Evolutionary conservation across 495 filamentous ascomycete genomes (phyloP), one percentile per base, ranked within the genome.

Genomic region (Daldinia childiae): DNA sequence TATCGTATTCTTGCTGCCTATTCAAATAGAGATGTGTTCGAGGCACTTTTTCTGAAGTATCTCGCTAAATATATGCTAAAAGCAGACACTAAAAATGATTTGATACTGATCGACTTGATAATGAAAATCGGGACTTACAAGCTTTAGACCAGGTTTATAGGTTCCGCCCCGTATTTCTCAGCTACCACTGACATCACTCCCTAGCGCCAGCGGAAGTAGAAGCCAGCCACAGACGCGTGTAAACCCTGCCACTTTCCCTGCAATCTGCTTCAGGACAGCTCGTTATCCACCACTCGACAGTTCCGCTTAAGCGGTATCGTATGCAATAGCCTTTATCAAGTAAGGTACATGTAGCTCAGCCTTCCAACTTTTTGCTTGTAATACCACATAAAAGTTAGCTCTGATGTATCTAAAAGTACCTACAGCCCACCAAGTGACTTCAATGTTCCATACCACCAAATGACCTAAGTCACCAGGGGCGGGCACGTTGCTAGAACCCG

Each of bases 21-120:
- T 36, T 36, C 34, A 12, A 36, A 36, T 14, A 48, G 17, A 48
- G 1, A 48, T 48, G 8, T 7, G 2, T 26, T 21, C 19, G 19
- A 48, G 43, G 11, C 12, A 36, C 34, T 12, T 36, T 36, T 36
- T 12, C 12, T 0, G 5, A 36, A 36, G 34, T 14, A 12, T 36
- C 34, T 24, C 50, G 7, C 24, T 29, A 36, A 3, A 57, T 57
- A 57, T 17, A 6, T 7, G 30, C 54, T 29, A 64, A 19, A 45
- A 3, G 34, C 43, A 43, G 48, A 54, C 48, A 29, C 55, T 67
- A 64, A 64, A 58, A 19, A 51, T 72, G 55, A 36, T 65, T 73
- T 69, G 58, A 73, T 73, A 59, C 38, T 50, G 71, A 69, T 73
- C 71, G 66, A 54, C 71, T 57, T 65, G 24, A 19, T 69, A 68